Evolutionary conservation across 1,284 basidiomycete genomes (phyloP).

Genomic region (Agaricales sp.): DNA sequence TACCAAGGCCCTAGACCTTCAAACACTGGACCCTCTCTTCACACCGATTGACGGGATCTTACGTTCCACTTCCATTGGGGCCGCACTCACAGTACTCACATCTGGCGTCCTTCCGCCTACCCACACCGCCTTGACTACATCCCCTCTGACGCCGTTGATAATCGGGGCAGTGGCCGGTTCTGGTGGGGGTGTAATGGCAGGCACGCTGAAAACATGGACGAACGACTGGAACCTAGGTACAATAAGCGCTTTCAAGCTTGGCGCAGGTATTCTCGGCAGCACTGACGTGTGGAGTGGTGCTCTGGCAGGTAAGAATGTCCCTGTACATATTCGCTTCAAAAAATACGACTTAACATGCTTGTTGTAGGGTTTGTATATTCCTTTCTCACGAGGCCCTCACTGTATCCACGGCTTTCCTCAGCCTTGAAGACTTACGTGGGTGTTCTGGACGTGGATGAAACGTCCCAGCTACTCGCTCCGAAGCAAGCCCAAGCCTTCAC

Average conservation of each 20-base stretch:
- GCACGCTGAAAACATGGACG: slow-evolving; percentile 29
- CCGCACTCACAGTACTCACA: slow-evolving; percentile 21
- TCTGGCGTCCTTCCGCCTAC: slow-evolving; percentile 15
- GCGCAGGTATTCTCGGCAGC: slow-evolving; percentile 24
- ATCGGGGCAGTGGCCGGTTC: slow-evolving; percentile 32
- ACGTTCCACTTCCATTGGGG: slow-evolving; percentile 27
- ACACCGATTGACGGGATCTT: slow-evolving; percentile 37
- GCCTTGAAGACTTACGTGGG: neutral
- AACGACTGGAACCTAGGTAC: slow-evolving; percentile 29
- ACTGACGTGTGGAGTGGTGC: slow-evolving; percentile 38
- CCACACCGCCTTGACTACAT: slow-evolving; percentile 22
- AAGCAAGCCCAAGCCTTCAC: neutral
- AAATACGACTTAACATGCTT: too few species aligned
- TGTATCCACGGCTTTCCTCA: neutral
- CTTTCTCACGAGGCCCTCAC: neutral
- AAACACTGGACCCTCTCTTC: slow-evolving; percentile 28
- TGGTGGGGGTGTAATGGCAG: slow-evolving; percentile 30
- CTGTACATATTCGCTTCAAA: too few species aligned
- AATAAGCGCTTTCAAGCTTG: slow-evolving; percentile 27
- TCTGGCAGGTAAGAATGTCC: slow-evolving; percentile 22
- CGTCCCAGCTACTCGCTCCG: neutral
- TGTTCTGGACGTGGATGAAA: neutral
- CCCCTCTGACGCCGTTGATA: slow-evolving; percentile 30
- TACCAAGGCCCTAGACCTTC: slow-evolving; percentile 19
- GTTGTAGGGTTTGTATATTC: neutral